These are phyloP conservation scores for Udeniomyces megalosporus DNA, from an alignment of 768 basidiomycete genomes.

Conservation along the genomic window DNA sequence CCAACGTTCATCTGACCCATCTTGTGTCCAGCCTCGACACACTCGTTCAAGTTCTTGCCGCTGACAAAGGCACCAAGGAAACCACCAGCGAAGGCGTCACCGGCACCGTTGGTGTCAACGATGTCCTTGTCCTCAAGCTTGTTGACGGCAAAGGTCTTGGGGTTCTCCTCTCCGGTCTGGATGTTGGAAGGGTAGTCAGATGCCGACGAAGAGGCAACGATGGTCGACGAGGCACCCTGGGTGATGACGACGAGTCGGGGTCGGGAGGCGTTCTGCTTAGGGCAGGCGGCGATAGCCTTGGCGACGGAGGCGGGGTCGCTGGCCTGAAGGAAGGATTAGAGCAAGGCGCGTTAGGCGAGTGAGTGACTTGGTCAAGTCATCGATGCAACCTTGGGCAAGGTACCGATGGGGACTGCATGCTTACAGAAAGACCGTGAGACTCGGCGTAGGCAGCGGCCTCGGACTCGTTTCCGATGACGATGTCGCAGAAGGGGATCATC, in stretches of 20 bases:
- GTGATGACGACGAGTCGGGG: conserved; percentile 80
- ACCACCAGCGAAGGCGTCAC: conserved; percentile 92
- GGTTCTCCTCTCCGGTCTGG: conserved; percentile 41
- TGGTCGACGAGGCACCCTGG: conserved; percentile 64
- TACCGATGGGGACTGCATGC: conserved; percentile 15
- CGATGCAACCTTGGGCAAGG: not conserved
- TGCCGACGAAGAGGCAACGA: conserved; percentile 47
- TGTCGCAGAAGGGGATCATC: conserved; percentile 67
- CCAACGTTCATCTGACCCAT: conserved; percentile 72
- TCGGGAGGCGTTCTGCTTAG: conserved; percentile 58
- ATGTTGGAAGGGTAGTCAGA: conserved; percentile 24
- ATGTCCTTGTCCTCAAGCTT: conserved; percentile 48
- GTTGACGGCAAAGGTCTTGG: conserved; percentile 41
- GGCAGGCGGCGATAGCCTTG: conserved; percentile 50
- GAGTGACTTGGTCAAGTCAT: not conserved
- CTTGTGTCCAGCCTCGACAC: conserved; percentile 70
- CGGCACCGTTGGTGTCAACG: conserved; percentile 95
- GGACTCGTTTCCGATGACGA: conserved; percentile 89
- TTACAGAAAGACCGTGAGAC: conserved; percentile 47
- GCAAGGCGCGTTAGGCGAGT: too few species aligned
- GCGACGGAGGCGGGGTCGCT: conserved; percentile 56
- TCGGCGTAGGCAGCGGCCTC: conserved; percentile 79
- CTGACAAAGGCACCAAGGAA: conserved; percentile 72
- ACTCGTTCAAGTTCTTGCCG: conserved; percentile 61
- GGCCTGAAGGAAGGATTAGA: conserved; percentile 27